Conservation (phyloP, 1,284 basidiomycete species). For the Apiotrichum veenhuisii region DNA sequence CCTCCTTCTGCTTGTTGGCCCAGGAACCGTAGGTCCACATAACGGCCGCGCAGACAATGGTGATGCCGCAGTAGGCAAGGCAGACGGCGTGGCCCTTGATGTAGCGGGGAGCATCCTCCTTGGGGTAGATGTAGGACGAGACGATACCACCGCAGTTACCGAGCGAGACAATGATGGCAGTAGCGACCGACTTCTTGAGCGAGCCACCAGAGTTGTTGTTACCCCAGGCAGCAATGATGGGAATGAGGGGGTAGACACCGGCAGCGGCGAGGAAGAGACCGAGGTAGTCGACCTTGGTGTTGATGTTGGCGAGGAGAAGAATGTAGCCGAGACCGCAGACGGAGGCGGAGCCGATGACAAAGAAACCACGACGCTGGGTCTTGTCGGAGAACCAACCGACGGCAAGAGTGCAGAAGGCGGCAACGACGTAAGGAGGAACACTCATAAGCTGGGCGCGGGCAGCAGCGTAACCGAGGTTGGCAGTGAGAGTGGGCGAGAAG, state of each 20-base stretch:
- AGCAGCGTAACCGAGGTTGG: slow-evolving; percentile 58
- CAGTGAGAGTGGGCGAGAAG: slow-evolving; percentile 50
- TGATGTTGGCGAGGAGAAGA: slow-evolving; percentile 31
- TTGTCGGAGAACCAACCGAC: slow-evolving; percentile 44
- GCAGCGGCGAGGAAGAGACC: slow-evolving; percentile 57
- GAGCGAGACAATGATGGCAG: slow-evolving; percentile 58
- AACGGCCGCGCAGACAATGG: slow-evolving; percentile 20
- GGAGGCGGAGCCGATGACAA: slow-evolving; percentile 41
- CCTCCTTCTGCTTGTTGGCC: slow-evolving; percentile 29
- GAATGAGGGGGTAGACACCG: slow-evolving; percentile 59
- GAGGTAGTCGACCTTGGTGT: slow-evolving; percentile 54
- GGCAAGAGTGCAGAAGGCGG: slow-evolving; percentile 38
- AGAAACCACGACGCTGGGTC: slow-evolving; percentile 36
- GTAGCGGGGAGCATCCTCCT: slow-evolving; percentile 25
- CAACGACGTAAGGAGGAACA: slow-evolving; percentile 37
- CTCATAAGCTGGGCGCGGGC: slow-evolving; percentile 63
- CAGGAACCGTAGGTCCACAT: slow-evolving; percentile 26
- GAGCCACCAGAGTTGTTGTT: slow-evolving; percentile 59
- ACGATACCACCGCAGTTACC: slow-evolving; percentile 57
- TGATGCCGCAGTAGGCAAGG: slow-evolving; percentile 29
- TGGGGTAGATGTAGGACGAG: slow-evolving; percentile 53
- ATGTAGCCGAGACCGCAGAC: slow-evolving; percentile 33
- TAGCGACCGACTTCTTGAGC: slow-evolving; percentile 55
- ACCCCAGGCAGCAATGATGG: slow-evolving; percentile 58
- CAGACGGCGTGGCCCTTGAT: slow-evolving; percentile 34